Conservation (phyloP, 139 green algal genomes). For the Marvania coccoides region DNA sequence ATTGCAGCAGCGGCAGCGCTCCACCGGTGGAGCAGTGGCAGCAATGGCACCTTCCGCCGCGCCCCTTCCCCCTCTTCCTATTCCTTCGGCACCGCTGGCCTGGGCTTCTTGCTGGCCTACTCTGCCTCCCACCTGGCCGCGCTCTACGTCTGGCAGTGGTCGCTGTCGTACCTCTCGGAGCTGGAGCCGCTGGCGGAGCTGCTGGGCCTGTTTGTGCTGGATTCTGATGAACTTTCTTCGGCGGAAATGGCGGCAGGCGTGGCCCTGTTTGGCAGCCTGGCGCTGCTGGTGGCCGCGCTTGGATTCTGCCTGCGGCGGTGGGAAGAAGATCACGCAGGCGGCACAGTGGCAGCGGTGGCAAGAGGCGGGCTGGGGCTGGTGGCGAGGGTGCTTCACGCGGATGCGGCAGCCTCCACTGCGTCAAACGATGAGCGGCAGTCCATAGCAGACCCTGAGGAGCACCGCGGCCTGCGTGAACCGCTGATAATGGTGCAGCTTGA, state of each 20-base stretch:
- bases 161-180: background rate
- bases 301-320: background rate
- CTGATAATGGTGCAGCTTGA: background rate
- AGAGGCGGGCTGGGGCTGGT: background rate
- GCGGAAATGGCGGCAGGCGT: slow-evolving; percentile 2
- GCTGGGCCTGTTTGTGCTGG: slow-evolving; percentile 14
- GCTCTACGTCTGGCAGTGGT: slow-evolving; percentile 31
- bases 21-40: slow-evolving; percentile 5
- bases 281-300: slow-evolving; percentile 12
- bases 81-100: background rate
- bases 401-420: background rate
- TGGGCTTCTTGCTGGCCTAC: background rate
- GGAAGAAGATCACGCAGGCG: background rate
- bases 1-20: background rate
- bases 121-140: background rate
- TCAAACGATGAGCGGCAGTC: too few relatives aligned
- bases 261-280: slow-evolving; percentile 14
- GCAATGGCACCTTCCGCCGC: background rate
- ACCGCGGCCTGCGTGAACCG: background rate
- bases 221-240: background rate
- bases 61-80: background rate
- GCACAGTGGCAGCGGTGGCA: background rate
- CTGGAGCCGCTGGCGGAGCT: background rate
- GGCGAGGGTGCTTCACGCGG: too few relatives aligned
- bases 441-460: background rate